These are phyloP conservation scores for Phytophthora lateralis DNA, from an alignment of 352 stramenopile genomes.

Conservation along the genomic window DNA sequence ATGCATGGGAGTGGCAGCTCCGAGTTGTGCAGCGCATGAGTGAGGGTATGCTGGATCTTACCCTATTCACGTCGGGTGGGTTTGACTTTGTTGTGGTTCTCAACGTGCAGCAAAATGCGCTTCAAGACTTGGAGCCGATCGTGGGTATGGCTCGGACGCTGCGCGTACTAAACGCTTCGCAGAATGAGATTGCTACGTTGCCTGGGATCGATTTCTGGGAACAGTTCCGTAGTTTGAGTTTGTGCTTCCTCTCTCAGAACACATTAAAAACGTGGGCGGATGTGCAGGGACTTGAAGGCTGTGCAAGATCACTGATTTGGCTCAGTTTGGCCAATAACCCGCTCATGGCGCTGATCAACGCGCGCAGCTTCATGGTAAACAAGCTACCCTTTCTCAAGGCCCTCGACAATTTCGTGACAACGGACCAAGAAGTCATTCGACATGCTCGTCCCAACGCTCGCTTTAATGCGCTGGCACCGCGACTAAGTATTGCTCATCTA, in stretches of 20 bases:
- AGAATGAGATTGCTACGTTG: constrained; percentile 58
- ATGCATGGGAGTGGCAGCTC: constrained; percentile 49
- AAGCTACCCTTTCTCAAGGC: constrained; percentile 64
- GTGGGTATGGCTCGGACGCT: constrained; percentile 44
- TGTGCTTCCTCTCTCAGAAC: constrained; percentile 74
- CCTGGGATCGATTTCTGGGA: constrained; percentile 57
- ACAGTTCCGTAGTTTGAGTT: constrained; percentile 46
- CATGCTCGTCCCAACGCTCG: constrained; percentile 41
- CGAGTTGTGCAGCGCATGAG: constrained; percentile 58
- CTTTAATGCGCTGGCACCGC: constrained; percentile 41
- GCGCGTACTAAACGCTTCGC: constrained; percentile 60
- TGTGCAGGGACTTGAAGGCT: constrained; percentile 52
- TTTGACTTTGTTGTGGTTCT: constrained; percentile 68
- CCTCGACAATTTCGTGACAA: constrained; percentile 66
- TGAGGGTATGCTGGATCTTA: constrained; percentile 39
- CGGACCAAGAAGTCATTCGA: constrained; percentile 66
- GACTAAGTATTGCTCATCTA: constrained; percentile 42
- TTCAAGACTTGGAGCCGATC: constrained; percentile 64
- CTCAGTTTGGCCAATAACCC: constrained; percentile 66
- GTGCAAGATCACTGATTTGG: constrained; percentile 52
- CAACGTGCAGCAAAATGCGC: constrained; percentile 63
- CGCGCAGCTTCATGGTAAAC: constrained; percentile 73
- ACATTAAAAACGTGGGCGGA: constrained; percentile 51
- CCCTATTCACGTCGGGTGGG: constrained; percentile 37
- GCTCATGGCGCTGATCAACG: constrained; percentile 55